A percentile compares a stretch with the other conserved stretches of the same genome.
phyloP scores from a whole-genome alignment of 805 yeast species.

The Candida verbasci region DNA sequence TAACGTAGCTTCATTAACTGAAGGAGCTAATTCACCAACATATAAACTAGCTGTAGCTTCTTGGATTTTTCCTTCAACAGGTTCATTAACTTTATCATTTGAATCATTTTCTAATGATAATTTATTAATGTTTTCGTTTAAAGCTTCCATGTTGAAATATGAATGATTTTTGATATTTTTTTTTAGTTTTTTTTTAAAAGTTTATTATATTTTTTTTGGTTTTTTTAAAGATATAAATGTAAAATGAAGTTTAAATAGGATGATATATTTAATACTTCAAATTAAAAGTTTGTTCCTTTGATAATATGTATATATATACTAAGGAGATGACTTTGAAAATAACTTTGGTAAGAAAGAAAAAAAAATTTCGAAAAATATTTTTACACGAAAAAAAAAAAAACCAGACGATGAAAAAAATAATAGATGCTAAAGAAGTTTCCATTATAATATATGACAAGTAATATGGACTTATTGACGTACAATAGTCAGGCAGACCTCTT shows the following conservation, averaged over 20 bases:
- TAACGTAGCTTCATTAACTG: conserved; percentile 89
- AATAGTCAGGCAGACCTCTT: too few relatives aligned
- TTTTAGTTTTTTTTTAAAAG: conserved; percentile 10
- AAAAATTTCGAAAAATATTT: not conserved
- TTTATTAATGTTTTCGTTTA: conserved; percentile 19
- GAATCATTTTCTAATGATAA: conserved; percentile 18
- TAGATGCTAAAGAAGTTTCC: too few relatives aligned
- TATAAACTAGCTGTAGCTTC: conserved; percentile 80
- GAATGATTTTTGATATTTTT: conserved; percentile 24
- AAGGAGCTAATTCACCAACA: conserved; percentile 94
- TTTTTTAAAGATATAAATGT: conserved; percentile 2
- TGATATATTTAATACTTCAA: conserved; percentile 1
- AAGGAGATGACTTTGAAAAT: conserved; percentile 1
- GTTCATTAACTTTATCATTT: conserved; percentile 24
- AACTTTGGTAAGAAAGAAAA: conserved; percentile 1
- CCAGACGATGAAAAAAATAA: too few relatives aligned
- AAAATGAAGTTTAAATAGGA: not conserved
- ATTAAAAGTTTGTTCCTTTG: conserved; percentile 1
- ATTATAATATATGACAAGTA: too few relatives aligned
- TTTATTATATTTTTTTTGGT: conserved; percentile 6
- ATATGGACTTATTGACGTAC: too few relatives aligned
- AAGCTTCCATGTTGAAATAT: conserved; percentile 40
- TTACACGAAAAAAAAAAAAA: not conserved
- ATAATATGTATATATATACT: not conserved
- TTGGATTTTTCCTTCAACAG: conserved; percentile 33